Evolutionary conservation across 2,329 filamentous ascomycete genomes (phyloP), one percentile per base, ranked within the genome.

Genomic region (Trichoderma pleuroti): DNA sequence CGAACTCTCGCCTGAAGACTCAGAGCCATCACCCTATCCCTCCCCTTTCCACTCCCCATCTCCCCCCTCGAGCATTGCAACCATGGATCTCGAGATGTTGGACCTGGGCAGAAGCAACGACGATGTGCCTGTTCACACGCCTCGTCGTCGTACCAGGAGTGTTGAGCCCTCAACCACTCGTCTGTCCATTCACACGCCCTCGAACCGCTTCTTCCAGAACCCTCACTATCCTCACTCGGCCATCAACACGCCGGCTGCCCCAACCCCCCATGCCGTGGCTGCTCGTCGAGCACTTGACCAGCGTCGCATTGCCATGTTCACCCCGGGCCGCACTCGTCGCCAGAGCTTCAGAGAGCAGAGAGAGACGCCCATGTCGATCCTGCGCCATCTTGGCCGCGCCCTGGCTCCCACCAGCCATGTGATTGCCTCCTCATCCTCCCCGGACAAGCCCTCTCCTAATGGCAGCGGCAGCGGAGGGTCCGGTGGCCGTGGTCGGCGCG

Each of bases 201-300:
- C 83, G 72, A 77, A 82, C 66, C 79, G 81, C 42, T 75, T 75
- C 34, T 72, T 79, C 4, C 80, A 80, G 30, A 79, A 82, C 21
- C 76, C 81, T 36, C 52, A 66, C 26, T 66, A 66, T 16, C 78
- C 81, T 60, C 81, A 80, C 64, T 82, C 81, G 3, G 75, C 81
- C 36, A 76, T 81, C 16, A 80, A 80, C 11, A 83, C 82, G 39
- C 87, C 86, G 2, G 85, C 76, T 77, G 81, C 82, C 4, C 81
- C 84, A 3, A 91, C 89, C 21, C 89, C 89, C 0, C 89, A 91
- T 76, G 88, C 86, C 60, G 86, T 86, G 74, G 88, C 88, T 12
- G 89, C 89, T 56, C 85, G 85, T 61, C 83, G 86, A 59, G 85
- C 88, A 36, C 82, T 90, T 66, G 85, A 90, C 74, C 84, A 86